These are phyloP conservation scores for Penicillium sp. DNA, from an alignment of 2,329 filamentous ascomycete species.

Conservation along the genomic window DNA sequence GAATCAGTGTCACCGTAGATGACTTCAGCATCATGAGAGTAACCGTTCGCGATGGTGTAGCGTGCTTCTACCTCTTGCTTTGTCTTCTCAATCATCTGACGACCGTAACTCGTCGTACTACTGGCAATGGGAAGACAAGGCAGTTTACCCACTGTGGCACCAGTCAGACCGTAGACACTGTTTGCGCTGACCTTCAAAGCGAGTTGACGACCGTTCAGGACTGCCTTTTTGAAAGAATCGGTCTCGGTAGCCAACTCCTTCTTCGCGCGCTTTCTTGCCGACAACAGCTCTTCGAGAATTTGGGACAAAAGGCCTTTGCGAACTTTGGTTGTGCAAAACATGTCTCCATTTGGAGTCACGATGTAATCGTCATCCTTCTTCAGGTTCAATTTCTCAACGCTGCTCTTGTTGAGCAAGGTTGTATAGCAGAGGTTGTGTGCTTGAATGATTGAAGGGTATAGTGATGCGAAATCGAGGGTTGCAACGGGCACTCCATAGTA, in stretches of 20 bases:
- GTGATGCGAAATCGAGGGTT: slow-evolving; percentile 95
- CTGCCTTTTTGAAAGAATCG: slow-evolving; percentile 96
- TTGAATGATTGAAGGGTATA: slow-evolving; percentile 98
- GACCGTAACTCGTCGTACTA: slow-evolving; percentile 94
- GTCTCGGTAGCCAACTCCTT: slow-evolving; percentile 83
- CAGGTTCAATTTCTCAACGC: slow-evolving; percentile 72
- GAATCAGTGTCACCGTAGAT: slow-evolving; percentile 99
- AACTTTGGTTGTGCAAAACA: slow-evolving; percentile 84
- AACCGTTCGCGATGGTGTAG: slow-evolving; percentile 92
- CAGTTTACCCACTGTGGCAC: slow-evolving; percentile 91
- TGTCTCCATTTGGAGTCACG: slow-evolving; percentile 88
- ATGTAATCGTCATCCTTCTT: slow-evolving; percentile 95
- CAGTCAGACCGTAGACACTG: slow-evolving; percentile 95
- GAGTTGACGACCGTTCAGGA: slow-evolving; percentile 93
- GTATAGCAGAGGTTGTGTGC: slow-evolving; percentile 99
- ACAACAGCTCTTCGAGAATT: slow-evolving; percentile 89
- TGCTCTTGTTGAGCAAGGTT: slow-evolving; percentile 77
- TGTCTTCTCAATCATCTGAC: slow-evolving; percentile 98
- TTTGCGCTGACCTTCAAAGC: slow-evolving; percentile 96
- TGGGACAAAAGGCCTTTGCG: slow-evolving; percentile 90
- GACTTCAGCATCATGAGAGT: slow-evolving; percentile 90
- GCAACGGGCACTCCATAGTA: slow-evolving; percentile 96
- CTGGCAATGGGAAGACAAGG: slow-evolving; percentile 94
- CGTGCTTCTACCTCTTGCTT: slow-evolving; percentile 90
- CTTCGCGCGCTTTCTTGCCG: slow-evolving; percentile 94